These are phyloP conservation scores for Mucor irregularis DNA, from an alignment of 371 early-diverging fungal genomes.

Conservation along the genomic window DNA sequence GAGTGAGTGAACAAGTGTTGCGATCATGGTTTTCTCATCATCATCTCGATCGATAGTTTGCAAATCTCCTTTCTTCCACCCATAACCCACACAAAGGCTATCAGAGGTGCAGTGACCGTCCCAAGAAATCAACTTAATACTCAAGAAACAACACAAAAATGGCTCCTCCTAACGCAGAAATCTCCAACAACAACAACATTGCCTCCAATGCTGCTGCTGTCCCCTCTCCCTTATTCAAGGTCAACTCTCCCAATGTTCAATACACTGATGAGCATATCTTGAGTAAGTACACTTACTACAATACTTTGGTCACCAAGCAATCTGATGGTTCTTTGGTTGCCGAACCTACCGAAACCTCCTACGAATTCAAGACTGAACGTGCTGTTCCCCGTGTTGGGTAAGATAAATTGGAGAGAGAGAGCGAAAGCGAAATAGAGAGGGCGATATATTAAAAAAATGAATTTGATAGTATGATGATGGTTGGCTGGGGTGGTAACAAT, in stretches of 20 bases:
- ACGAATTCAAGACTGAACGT: slow-evolving; percentile 87
- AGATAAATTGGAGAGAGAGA: slow-evolving; percentile 20
- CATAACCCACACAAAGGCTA: slow-evolving; percentile 91
- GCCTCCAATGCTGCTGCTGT: slow-evolving; percentile 36
- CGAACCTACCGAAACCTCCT: slow-evolving; percentile 82
- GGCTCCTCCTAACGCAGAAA: slow-evolving; percentile 30
- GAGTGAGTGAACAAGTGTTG: background rate
- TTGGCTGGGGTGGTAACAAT: slow-evolving; percentile 99
- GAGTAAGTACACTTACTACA: slow-evolving; percentile 85
- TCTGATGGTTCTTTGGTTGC: slow-evolving; percentile 70
- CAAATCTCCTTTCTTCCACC: slow-evolving; percentile 79
- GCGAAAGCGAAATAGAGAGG: background rate
- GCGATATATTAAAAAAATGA: background rate
- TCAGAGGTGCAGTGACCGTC: slow-evolving; percentile 68
- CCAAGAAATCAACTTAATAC: slow-evolving; percentile 64
- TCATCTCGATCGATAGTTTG: slow-evolving; percentile 59
- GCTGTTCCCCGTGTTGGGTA: slow-evolving; percentile 82
- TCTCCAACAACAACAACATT: slow-evolving; percentile 10
- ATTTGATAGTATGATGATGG: slow-evolving; percentile 86
- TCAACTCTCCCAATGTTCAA: slow-evolving; percentile 82
- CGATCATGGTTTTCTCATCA: no score
- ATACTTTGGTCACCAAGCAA: slow-evolving; percentile 77
- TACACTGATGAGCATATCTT: slow-evolving; percentile 84
- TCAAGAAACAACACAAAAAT: slow-evolving; percentile 17
- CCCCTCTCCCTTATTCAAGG: slow-evolving; percentile 69